These are phyloP conservation scores for Melaleuca alternifolia DNA, from an alignment of 345 rosid genomes.

Conservation along the genomic window DNA sequence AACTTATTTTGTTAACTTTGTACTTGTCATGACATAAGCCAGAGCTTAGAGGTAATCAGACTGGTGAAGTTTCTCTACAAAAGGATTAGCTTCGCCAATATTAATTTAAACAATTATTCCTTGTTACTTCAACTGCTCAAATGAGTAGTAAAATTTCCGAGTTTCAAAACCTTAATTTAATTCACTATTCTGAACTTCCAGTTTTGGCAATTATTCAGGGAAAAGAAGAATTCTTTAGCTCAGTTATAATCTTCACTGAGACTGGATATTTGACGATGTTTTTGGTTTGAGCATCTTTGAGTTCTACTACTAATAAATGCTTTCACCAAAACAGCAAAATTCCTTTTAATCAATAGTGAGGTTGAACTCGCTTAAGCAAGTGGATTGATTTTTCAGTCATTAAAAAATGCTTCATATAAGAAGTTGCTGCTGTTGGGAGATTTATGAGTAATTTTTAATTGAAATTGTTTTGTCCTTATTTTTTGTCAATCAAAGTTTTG, in stretches of 20 bases:
- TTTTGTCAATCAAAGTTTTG: neutral
- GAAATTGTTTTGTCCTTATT: neutral
- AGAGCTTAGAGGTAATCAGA: neutral
- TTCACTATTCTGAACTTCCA: neutral
- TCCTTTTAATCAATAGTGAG: neutral
- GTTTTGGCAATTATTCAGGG: neutral
- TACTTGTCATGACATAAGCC: neutral
- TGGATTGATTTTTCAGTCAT: neutral
- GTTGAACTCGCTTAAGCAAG: neutral
- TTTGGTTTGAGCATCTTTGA: neutral
- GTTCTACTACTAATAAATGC: neutral
- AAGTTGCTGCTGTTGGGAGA: neutral
- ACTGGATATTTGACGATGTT: neutral
- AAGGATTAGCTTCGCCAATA: neutral
- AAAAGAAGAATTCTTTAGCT: neutral
- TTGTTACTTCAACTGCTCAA: neutral
- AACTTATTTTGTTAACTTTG: neutral
- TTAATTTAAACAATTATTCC: neutral
- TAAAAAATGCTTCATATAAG: neutral
- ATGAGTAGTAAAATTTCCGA: neutral
- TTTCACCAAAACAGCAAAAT: neutral
- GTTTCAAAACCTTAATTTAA: neutral
- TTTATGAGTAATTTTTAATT: neutral
- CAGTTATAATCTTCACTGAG: neutral
- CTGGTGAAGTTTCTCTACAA: neutral